phyloP scores from a whole-genome alignment of 2,329 filamentous ascomycete genomes.

The Microascus cirrosus region DNA sequence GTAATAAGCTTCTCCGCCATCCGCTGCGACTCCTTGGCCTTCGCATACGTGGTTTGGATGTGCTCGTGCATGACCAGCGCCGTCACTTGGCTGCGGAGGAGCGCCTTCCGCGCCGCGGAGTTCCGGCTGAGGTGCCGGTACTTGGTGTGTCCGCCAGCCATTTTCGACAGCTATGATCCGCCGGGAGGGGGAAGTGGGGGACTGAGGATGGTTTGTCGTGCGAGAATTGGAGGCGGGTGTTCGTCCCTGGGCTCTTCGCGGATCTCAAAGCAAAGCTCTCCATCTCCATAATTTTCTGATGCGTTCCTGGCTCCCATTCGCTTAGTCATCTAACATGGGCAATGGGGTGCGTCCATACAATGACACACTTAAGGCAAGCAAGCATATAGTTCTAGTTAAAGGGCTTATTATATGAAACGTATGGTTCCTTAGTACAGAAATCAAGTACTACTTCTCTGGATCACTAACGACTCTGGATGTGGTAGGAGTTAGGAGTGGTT shows the following conservation, averaged over 20 bases:
- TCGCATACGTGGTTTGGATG: conserved; percentile 89
- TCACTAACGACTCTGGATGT: background rate
- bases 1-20: conserved; percentile 92
- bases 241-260: background rate
- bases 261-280: background rate
- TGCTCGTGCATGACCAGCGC: conserved; percentile 88
- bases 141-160: conserved; percentile 80
- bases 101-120: conserved; percentile 79
- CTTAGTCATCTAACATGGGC: background rate
- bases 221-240: background rate
- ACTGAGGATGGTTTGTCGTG: background rate
- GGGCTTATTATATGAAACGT: no score
- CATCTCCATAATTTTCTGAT: background rate
- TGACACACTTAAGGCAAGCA: no score
- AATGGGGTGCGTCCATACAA: no score
- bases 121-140: conserved; percentile 81
- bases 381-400: no score
- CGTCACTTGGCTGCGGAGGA: conserved; percentile 91
- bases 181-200: background rate
- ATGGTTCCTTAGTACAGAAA: background rate
- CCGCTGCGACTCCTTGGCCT: conserved; percentile 93
- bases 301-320: background rate
- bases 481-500: background rate
- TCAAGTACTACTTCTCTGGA: background rate
- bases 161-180: conserved; percentile 25